Evolutionary conservation across 768 basidiomycete genomes (phyloP).

Genomic region (Plicaturopsis crispa): DNA sequence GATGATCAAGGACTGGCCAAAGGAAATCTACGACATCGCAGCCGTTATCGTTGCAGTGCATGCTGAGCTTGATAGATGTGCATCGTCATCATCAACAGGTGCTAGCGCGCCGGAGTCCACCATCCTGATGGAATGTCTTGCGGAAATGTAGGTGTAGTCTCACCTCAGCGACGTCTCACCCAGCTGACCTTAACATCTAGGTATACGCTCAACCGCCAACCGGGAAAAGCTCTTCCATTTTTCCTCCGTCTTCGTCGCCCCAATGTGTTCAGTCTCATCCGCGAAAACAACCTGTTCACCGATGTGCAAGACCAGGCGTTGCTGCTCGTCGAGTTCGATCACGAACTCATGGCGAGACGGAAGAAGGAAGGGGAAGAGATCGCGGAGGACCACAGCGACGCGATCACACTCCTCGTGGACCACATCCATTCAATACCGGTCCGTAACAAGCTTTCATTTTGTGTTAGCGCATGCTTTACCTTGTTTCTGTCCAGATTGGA

Average conservation of each 20-base stretch:
- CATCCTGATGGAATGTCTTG: constrained; percentile 89
- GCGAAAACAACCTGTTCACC: constrained; percentile 89
- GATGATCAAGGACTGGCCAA: constrained; percentile 86
- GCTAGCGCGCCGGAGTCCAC: constrained; percentile 37
- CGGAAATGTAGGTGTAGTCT: constrained; percentile 61
- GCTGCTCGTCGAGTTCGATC: constrained; percentile 90
- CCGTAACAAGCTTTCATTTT: constrained; percentile 15
- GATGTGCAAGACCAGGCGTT: constrained; percentile 92
- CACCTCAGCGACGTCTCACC: neutral
- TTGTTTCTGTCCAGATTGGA: constrained; percentile 47
- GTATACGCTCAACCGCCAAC: constrained; percentile 82
- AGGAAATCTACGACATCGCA: constrained; percentile 79
- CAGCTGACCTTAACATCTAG: constrained; percentile 27
- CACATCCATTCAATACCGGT: constrained; percentile 97
- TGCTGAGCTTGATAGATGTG: constrained; percentile 63
- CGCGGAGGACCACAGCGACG: constrained; percentile 52
- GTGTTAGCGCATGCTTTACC: neutral
- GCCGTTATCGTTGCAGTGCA: constrained; percentile 88
- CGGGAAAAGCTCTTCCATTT: constrained; percentile 88
- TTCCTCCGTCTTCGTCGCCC: constrained; percentile 80
- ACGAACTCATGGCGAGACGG: constrained; percentile 66
- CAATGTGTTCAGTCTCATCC: constrained; percentile 91
- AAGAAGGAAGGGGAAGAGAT: constrained; percentile 31
- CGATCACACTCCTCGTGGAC: constrained; percentile 83
- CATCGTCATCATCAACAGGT: constrained; percentile 40